phyloP scores from a whole-genome alignment of 2,329 filamentous ascomycete species.

The Paracamarosporium sp. region DNA sequence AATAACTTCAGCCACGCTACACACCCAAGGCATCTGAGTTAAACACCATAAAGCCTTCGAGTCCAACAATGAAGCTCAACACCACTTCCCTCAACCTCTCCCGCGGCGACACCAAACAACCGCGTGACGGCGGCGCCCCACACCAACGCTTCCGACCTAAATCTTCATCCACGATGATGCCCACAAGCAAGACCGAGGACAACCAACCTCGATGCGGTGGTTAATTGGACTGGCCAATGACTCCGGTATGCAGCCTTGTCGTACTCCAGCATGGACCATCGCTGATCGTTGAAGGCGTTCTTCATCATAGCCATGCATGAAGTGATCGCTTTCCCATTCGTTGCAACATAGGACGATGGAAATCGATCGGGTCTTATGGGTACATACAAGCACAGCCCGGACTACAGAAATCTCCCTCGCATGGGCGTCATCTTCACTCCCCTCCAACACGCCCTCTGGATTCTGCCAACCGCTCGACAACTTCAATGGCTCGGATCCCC shows the following conservation, averaged over 20 bases:
- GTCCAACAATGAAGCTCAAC: slow-evolving; percentile 24
- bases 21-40: slow-evolving; percentile 11
- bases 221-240: slow-evolving; percentile 18
- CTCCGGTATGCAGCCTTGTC: slow-evolving; percentile 14
- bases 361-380: neutral
- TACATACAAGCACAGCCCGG: neutral
- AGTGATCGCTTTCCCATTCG: neutral
- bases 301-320: neutral
- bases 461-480: neutral
- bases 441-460: slow-evolving; percentile 3
- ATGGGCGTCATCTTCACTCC: neutral
- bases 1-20: slow-evolving; percentile 19
- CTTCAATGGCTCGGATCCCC: neutral
- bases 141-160: slow-evolving; percentile 24
- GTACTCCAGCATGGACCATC: neutral
- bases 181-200: slow-evolving; percentile 19
- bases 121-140: slow-evolving; percentile 42
- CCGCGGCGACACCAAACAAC: slow-evolving; percentile 28
- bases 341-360: neutral
- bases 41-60: slow-evolving; percentile 11
- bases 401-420: too few species aligned
- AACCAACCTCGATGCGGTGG: slow-evolving; percentile 40
- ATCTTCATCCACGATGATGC: slow-evolving; percentile 23
- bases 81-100: slow-evolving; percentile 14
- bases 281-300: neutral